phyloP scores from a whole-genome alignment of 495 filamentous ascomycete genomes.

The Aspergillus conjunctus region DNA sequence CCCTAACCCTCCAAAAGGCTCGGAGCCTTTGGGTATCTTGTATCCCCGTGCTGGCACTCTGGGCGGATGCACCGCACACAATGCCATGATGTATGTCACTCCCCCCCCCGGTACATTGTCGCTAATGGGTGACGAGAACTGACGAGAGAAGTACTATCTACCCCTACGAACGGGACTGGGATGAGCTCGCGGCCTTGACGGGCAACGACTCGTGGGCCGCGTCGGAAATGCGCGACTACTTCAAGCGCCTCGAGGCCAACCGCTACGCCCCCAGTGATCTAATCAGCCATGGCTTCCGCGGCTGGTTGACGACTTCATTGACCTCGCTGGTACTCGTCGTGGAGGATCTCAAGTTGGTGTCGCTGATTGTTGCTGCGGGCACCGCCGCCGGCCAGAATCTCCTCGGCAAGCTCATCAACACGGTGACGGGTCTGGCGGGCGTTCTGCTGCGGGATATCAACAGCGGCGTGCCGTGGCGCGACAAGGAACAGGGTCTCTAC shows the following conservation, averaged over 20 bases:
- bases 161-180: slow-evolving; percentile 48
- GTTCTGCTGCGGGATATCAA: slow-evolving; percentile 57
- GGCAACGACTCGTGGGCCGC: slow-evolving; percentile 44
- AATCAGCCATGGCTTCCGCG: slow-evolving; percentile 56
- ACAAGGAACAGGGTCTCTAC: slow-evolving; percentile 45
- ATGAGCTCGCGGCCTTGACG: slow-evolving; percentile 41
- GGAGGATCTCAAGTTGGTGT: slow-evolving; percentile 54
- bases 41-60: slow-evolving; percentile 49
- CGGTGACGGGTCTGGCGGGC: slow-evolving; percentile 39
- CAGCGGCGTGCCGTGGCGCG: slow-evolving; percentile 36
- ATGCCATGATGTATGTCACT: slow-evolving; percentile 44
- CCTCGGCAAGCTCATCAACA: slow-evolving; percentile 45
- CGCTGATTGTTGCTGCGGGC: slow-evolving; percentile 51
- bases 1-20: slow-evolving; percentile 34
- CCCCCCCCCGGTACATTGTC: neutral
- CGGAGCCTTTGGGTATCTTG: slow-evolving; percentile 40
- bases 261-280: slow-evolving; percentile 49
- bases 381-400: slow-evolving; percentile 39
- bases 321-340: slow-evolving; percentile 50
- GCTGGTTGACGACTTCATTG: slow-evolving; percentile 58
- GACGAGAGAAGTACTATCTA: slow-evolving; percentile 28
- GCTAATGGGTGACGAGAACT: neutral
- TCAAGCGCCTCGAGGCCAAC: slow-evolving; percentile 52
- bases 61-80: slow-evolving; percentile 47
- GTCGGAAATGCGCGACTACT: slow-evolving; percentile 43